A percentile compares a stretch with the other conserved stretches of the same genome.
Conservation (phyloP, 441 rosid genomes). For the Adansonia madagascariensis region DNA sequence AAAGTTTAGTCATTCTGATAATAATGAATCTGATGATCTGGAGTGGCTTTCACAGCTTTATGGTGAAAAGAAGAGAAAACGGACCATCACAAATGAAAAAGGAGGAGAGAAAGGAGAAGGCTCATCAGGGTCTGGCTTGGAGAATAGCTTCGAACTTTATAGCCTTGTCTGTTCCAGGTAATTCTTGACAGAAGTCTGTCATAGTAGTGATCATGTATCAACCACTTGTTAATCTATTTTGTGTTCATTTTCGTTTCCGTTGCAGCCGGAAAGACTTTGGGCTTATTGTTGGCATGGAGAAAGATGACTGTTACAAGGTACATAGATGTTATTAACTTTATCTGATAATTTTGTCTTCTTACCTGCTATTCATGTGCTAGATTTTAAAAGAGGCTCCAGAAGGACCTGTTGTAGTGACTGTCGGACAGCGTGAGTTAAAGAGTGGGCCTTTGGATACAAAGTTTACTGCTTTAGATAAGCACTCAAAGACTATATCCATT, state of each 20-base stretch:
- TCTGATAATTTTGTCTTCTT: conserved; percentile 28
- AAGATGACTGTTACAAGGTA: conserved; percentile 84
- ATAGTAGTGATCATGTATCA: conserved; percentile 22
- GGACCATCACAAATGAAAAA: conserved; percentile 45
- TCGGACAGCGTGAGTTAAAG: conserved; percentile 58
- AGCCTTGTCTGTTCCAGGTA: conserved; percentile 85
- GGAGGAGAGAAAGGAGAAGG: conserved; percentile 73
- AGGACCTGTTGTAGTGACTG: conserved; percentile 60
- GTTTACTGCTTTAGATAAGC: conserved; percentile 76
- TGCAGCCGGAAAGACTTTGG: conserved; percentile 92
- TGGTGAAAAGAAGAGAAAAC: conserved; percentile 72
- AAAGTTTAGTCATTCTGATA: conserved; percentile 72
- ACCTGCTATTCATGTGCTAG: conserved; percentile 47
- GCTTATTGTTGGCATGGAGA: conserved; percentile 81
- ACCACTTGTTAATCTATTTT: conserved; percentile 33
- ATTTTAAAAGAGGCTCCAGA: conserved; percentile 78
- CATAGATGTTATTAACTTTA: conserved; percentile 20
- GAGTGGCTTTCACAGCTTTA: conserved; percentile 92
- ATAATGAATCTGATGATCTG: conserved; percentile 58
- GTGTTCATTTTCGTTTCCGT: conserved; percentile 25
- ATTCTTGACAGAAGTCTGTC: conserved; percentile 31
- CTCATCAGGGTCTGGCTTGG: conserved; percentile 52
- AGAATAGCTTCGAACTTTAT: conserved; percentile 53
- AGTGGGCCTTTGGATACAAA: conserved; percentile 67
- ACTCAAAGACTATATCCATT: conserved; percentile 58